phyloP scores from a whole-genome alignment of 306 rosid genomes.

The Astragalus glycyphyllos region DNA sequence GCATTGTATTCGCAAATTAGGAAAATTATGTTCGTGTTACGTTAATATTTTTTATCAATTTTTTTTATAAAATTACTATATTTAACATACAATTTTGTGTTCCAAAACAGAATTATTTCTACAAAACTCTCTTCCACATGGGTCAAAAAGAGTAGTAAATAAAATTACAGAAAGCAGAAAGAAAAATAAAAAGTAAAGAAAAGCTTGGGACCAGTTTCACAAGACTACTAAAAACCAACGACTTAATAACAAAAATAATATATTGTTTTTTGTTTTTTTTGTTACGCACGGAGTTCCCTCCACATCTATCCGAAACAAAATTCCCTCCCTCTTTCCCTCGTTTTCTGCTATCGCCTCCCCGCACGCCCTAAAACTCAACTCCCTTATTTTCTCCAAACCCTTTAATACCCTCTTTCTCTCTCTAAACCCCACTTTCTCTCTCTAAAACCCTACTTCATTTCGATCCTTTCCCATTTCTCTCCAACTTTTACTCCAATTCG shows the following conservation, averaged over 20 bases:
- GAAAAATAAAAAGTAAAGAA: too few relatives aligned
- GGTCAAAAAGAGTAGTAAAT: too few relatives aligned
- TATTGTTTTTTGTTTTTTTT: background rate
- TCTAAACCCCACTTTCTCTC: conserved; percentile 50
- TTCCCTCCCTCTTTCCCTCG: conserved; percentile 99
- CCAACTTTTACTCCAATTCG: conserved; percentile 16
- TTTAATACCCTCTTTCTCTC: conserved; percentile 24
- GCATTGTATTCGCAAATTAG: too few relatives aligned
- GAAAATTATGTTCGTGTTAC: too few relatives aligned
- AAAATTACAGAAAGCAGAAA: too few relatives aligned
- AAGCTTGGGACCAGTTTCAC: too few relatives aligned
- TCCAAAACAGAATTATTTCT: too few relatives aligned
- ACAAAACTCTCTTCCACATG: too few relatives aligned
- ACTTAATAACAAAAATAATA: background rate
- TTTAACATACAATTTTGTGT: too few relatives aligned
- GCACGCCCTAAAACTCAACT: conserved; percentile 38
- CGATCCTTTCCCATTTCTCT: conserved; percentile 1
- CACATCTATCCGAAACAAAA: conserved; percentile 97
- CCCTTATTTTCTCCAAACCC: conserved; percentile 41
- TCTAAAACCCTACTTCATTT: conserved; percentile 46
- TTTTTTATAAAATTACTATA: too few relatives aligned
- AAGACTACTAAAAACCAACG: too few relatives aligned
- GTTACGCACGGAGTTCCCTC: conserved; percentile 78
- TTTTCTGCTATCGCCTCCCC: conserved; percentile 66
- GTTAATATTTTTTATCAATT: too few relatives aligned